Base-by-base conservation (phyloP, 2,329 filamentous ascomycete species). In the Xylariales sp. region DNA sequence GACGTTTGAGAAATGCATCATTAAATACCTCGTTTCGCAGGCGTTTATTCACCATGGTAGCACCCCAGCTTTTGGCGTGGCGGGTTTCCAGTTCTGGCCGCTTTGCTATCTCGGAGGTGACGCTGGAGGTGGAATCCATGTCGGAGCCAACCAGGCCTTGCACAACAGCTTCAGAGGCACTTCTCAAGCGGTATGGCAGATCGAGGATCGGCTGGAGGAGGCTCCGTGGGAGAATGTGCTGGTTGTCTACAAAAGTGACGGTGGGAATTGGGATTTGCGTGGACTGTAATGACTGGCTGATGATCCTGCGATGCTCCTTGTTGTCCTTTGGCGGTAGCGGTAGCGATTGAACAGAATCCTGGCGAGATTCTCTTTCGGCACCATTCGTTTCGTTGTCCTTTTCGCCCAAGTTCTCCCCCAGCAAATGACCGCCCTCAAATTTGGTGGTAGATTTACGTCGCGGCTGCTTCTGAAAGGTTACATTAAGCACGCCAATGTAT, bases 401-500 rank as follows among this genome's bases (percentile, higher is more conserved):
- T 25, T 55, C 54, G 29, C 29, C 23, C 11, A 31, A 29, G 27
- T 40, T 41, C 39, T 47, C 52, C 16, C 54, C 55, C 5, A 47
- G 24, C 6, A 51, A 49, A 1, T 54, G 53, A 11, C 51, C 52
- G 10, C 73, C 70, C 6, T 77, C 76, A 41, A 66, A 73, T 46
- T 65, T 77, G 37, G 67, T 61, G 1, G 65, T 69, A 23, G 76
- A 78, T 53, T 71, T 80, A 33, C 77, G 81, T 39, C 88, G 87
- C 2, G 78, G 72, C 41, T 82, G 81, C 58, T 94, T 95, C 35
- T 89, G 88, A 58, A 95, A 96, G 0, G 89, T 96, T 15, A 96
- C 91, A 60, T 96, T 97, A 35, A 98, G 67, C 29, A 98, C 93
- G 45, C 93, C 93, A 53, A 98, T 97, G 53, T 98, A 97, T 57